Evolutionary conservation across 2,329 filamentous ascomycete genomes (phyloP).

Genomic region (Fusarium robinianum): DNA sequence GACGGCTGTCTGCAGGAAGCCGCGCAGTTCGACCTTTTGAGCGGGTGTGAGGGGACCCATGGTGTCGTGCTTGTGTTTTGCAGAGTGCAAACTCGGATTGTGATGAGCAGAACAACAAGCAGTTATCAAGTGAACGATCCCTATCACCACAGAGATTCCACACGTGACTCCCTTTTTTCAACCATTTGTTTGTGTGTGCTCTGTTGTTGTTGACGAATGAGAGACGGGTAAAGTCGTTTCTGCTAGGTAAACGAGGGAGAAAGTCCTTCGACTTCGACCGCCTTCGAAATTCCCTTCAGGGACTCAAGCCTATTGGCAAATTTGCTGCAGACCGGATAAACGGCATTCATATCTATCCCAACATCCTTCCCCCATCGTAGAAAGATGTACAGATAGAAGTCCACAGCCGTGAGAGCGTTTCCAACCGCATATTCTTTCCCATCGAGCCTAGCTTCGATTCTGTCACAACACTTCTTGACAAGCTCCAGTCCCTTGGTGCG

Average conservation of each 20-base stretch:
- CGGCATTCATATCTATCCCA: conserved; percentile 12
- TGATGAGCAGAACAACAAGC: no score
- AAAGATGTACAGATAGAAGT: conserved; percentile 31
- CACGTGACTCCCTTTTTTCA: no score
- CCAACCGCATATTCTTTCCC: conserved; percentile 10
- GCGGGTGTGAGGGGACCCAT: no score
- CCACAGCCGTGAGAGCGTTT: conserved; percentile 14
- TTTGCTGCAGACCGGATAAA: conserved; percentile 4
- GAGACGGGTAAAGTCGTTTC: no score
- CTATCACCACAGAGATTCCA: no score
- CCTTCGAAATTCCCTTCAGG: conserved; percentile 11
- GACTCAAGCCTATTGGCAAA: conserved; percentile 7
- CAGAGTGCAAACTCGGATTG: no score
- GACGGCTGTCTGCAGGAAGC: no score
- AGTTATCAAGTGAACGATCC: no score
- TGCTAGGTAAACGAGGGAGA: not conserved
- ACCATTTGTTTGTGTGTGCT: no score
- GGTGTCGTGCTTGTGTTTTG: no score
- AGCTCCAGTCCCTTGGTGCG: conserved; percentile 1
- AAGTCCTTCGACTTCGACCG: conserved; percentile 9
- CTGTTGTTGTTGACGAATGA: no score
- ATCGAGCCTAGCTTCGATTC: conserved; percentile 6
- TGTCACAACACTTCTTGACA: conserved; percentile 1
- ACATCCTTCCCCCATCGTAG: conserved; percentile 21
- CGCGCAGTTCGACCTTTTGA: no score